Evolutionary conservation across 345 rosid species (phyloP), one percentile per base, ranked within the genome.

Genomic region (Turritis glabra): DNA sequence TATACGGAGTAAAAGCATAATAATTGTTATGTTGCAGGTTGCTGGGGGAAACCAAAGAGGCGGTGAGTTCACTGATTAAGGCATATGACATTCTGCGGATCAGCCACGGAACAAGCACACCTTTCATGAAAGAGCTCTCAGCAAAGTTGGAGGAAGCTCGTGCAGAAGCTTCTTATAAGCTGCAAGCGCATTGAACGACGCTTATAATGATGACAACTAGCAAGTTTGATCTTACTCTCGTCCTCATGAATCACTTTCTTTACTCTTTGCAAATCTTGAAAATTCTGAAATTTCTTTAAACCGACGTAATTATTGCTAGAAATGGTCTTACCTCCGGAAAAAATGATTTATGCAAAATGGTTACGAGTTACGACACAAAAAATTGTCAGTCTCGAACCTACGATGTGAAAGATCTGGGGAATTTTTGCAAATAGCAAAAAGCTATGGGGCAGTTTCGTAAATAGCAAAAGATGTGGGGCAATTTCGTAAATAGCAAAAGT

Each of bases 131-230:
- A 80, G 92, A 90, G 59, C 95, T 94, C 62, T 26, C 81, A 32
- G 64, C 78, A 82, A 89, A 87, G 82, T 76, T 91, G 84, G 96
- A 90, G 57, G 95, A 94, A 84, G 96, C 98, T 43, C 89, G 68
- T 15, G 90, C 92, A 5, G 97, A 91, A 81, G 96, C 91, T 47
- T 85, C 89, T 62, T 85, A 88, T 81, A 85, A 78, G 59, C 81
- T 53, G 53, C 44, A 66, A n/a, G n/a, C 79, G 68, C 79, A 26
- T 63, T 62, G 9, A 52, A n/a, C 6, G 75, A 54, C 26, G 2
- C 48, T 8, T 37, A 29, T 46, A 6, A 82, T 29, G 84, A 82
- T 29, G 84, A 84, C 27, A 83, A 83, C 26, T 71, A 80, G 73
- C 47, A 64, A 54, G 35, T 74, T 75, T 44, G n/a, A 14, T 22